phyloP scores from a whole-genome alignment of 805 yeast species.

The Schwanniomyces occidentalis region DNA sequence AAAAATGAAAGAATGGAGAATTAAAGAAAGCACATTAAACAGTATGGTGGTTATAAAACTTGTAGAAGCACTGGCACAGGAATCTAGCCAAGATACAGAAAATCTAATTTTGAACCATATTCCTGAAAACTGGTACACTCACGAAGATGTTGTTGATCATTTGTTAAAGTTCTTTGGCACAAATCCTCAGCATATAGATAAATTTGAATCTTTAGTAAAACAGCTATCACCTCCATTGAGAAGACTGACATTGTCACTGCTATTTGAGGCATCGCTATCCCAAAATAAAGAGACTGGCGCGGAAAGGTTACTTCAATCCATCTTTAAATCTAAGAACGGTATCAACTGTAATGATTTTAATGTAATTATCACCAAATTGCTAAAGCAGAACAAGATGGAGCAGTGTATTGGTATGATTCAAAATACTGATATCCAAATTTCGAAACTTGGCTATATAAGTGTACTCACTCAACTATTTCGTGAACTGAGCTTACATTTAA shows the following conservation, averaged over 20 bases:
- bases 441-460: constrained; percentile 26
- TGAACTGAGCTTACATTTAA: neutral
- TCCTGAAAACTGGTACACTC: neutral
- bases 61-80: neutral
- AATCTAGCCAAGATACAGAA: neutral
- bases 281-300: constrained; percentile 29
- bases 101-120: neutral
- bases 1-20: neutral
- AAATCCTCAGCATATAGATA: constrained; percentile 5
- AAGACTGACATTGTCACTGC: constrained; percentile 32
- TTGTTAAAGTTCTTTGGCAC: constrained; percentile 10
- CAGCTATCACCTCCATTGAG: constrained; percentile 29
- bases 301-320: constrained; percentile 27
- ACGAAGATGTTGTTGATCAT: constrained; percentile 7
- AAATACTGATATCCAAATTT: constrained; percentile 16
- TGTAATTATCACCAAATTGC: constrained; percentile 24
- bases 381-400: constrained; percentile 23
- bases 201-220: constrained; percentile 21
- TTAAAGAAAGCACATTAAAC: neutral
- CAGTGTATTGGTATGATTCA: constrained; percentile 24
- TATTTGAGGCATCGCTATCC: constrained; percentile 28
- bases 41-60: neutral
- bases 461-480: constrained; percentile 16
- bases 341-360: constrained; percentile 26
- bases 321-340: constrained; percentile 29